Evolutionary conservation across 345 rosid genomes (phyloP).

Genomic region (Salix udensis): DNA sequence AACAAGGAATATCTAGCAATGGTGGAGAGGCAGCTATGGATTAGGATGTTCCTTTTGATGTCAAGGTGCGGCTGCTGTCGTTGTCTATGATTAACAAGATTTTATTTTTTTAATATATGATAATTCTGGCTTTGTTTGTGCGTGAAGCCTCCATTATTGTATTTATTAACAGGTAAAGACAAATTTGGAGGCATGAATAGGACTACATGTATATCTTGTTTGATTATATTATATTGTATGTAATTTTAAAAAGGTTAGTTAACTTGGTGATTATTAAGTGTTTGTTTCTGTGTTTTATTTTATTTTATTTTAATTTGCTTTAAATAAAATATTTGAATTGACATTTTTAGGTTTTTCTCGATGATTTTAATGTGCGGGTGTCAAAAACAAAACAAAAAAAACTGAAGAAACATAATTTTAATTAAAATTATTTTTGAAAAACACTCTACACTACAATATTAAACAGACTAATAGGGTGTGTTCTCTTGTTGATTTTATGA

Average conservation of each 20-base stretch:
- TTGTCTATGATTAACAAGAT: neutral
- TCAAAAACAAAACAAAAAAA: too few relatives aligned
- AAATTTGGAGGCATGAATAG: slow-evolving; percentile 11
- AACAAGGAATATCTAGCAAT: slow-evolving; percentile 12
- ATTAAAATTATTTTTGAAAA: too few relatives aligned
- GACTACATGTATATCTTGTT: neutral
- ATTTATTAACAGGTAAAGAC: slow-evolving; percentile 5
- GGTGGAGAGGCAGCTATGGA: neutral
- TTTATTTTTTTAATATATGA: neutral
- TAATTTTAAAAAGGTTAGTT: too few relatives aligned
- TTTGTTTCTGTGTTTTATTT: neutral
- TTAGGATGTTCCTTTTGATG: slow-evolving; percentile 2
- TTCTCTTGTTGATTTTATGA: too few relatives aligned
- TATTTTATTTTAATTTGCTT: neutral
- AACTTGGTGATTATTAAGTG: too few relatives aligned
- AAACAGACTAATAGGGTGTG: too few relatives aligned
- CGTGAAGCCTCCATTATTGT: neutral
- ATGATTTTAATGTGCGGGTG: too few relatives aligned
- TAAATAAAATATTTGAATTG: too few relatives aligned
- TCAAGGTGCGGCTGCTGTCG: slow-evolving; percentile 23
- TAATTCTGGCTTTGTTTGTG: neutral
- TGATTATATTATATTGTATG: too few relatives aligned
- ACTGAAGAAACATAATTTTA: too few relatives aligned
- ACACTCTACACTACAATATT: too few relatives aligned
- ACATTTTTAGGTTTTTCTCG: too few relatives aligned